Percentiles rank a stretch among this genome's conserved stretches.
phyloP scores from a whole-genome alignment of 805 yeast genomes.

The Clavispora santaluciae region DNA sequence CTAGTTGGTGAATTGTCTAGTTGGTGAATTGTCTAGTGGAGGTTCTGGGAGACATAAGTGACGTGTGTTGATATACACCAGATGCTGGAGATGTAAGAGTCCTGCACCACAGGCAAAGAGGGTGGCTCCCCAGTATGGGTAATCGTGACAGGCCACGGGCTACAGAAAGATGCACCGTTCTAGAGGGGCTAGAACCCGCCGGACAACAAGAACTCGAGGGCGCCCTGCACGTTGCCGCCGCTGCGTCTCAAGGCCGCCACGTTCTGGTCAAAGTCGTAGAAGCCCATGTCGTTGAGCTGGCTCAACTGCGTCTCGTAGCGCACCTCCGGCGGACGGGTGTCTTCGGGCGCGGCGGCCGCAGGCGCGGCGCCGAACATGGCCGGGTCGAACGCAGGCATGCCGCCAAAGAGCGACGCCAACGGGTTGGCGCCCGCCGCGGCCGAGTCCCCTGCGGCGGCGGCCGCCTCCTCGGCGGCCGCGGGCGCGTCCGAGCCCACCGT shows the following conservation, averaged over 20 bases:
- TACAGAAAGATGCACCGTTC: too few species aligned
- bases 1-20: too few species aligned
- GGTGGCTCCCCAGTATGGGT: too few species aligned
- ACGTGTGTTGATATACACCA: too few species aligned
- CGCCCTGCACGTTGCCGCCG: conserved; percentile 97
- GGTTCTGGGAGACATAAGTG: too few species aligned
- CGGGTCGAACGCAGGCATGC: conserved; percentile 45
- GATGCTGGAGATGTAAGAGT: too few species aligned
- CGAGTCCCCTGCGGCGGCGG: conserved; percentile 8
- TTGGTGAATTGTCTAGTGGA: too few species aligned
- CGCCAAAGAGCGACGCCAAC: conserved; percentile 34
- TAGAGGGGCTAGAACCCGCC: conserved; percentile 2
- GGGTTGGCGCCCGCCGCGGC: conserved; percentile 27
- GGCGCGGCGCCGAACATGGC: conserved; percentile 42
- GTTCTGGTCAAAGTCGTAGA: conserved; percentile 87
- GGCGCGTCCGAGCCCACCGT: conserved; percentile 17
- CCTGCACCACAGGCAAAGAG: too few species aligned
- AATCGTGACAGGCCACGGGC: too few species aligned
- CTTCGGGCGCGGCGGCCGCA: conserved; percentile 29
- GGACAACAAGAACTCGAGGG: conserved; percentile 72
- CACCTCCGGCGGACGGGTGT: conserved; percentile 44
- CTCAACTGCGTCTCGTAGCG: conserved; percentile 39
- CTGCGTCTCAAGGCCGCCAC: conserved; percentile 88
- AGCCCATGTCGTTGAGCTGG: conserved; percentile 51
- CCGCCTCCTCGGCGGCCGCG: background rate